Conservation (phyloP, 2,329 filamentous ascomycete genomes). For the Apiospora hydei region DNA sequence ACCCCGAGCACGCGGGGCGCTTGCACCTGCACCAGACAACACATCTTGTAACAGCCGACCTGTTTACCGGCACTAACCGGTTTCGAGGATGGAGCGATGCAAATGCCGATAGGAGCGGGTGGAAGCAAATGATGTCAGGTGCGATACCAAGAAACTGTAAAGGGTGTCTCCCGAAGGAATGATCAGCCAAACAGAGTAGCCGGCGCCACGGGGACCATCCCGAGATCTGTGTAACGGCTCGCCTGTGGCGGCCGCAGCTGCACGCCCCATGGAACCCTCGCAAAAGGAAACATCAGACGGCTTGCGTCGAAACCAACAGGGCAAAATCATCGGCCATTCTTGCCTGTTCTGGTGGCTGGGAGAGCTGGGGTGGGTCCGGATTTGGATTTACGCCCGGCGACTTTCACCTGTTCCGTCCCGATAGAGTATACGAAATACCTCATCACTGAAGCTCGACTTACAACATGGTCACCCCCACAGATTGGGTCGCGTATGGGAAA, state of each 20-base stretch:
- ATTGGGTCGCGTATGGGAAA: neutral
- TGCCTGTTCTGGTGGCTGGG: constrained; percentile 12
- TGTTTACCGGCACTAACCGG: neutral
- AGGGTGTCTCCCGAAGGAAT: neutral
- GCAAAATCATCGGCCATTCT: constrained; percentile 26
- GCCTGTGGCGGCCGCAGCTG: neutral
- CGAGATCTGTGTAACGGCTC: neutral
- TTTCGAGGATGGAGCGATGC: neutral
- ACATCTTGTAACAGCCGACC: neutral
- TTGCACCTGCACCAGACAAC: neutral
- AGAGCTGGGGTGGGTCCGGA: constrained; percentile 25
- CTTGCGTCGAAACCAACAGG: neutral
- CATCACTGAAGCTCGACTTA: neutral
- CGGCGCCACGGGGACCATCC: neutral
- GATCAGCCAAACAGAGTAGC: neutral
- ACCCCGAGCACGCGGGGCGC: neutral
- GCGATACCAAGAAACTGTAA: neutral
- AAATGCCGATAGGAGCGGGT: neutral
- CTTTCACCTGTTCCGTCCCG: constrained; percentile 35
- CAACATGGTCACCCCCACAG: neutral
- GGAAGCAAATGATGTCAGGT: neutral
- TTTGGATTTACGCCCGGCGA: constrained; percentile 36
- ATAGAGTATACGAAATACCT: constrained; percentile 7
- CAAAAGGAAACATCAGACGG: neutral
- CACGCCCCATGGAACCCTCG: no score